Percentiles rank a stretch among this genome's conserved stretches.
Conservation (phyloP, 2,329 filamentous ascomycete species). For the Aspergillus viridinutans region DNA sequence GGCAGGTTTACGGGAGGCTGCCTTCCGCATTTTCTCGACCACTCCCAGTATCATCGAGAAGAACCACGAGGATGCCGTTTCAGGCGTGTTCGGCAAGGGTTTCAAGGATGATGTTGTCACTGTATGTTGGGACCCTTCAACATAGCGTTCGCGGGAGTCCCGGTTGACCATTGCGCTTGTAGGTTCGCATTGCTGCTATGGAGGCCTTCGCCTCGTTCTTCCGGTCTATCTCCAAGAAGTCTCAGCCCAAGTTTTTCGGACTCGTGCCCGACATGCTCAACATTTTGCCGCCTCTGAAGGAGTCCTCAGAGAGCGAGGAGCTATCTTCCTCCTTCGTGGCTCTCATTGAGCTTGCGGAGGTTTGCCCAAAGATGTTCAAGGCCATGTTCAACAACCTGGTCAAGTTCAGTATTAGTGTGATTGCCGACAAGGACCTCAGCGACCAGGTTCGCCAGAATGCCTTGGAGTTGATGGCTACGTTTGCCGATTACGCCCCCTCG, state of each 20-base stretch:
- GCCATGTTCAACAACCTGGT: conserved; percentile 88
- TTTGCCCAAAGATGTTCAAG: conserved; percentile 97
- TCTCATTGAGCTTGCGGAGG: conserved; percentile 89
- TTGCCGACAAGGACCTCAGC: conserved; percentile 91
- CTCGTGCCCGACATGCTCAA: conserved; percentile 90
- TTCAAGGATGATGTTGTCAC: conserved; percentile 84
- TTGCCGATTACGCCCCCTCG: conserved; percentile 87
- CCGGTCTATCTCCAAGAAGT: conserved; percentile 81
- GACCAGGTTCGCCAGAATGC: conserved; percentile 91
- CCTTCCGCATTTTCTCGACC: conserved; percentile 91
- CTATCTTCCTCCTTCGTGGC: conserved; percentile 85
- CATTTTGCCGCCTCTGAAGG: conserved; percentile 89
- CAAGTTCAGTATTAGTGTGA: conserved; percentile 85
- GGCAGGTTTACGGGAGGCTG: conserved; percentile 78
- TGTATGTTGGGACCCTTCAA: conserved; percentile 45
- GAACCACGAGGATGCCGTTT: conserved; percentile 87
- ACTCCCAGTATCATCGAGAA: conserved; percentile 95
- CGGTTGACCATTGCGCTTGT: conserved; percentile 12
- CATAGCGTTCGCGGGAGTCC: conserved; percentile 1
- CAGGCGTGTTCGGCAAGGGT: conserved; percentile 81
- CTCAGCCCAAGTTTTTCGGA: conserved; percentile 79
- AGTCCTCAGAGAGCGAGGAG: conserved; percentile 82
- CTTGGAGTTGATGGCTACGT: conserved; percentile 94
- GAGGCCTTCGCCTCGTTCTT: conserved; percentile 97
- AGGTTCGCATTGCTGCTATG: conserved; percentile 91